Conservation (phyloP, 2,329 filamentous ascomycete genomes). For the Metarhizium rileyi region DNA sequence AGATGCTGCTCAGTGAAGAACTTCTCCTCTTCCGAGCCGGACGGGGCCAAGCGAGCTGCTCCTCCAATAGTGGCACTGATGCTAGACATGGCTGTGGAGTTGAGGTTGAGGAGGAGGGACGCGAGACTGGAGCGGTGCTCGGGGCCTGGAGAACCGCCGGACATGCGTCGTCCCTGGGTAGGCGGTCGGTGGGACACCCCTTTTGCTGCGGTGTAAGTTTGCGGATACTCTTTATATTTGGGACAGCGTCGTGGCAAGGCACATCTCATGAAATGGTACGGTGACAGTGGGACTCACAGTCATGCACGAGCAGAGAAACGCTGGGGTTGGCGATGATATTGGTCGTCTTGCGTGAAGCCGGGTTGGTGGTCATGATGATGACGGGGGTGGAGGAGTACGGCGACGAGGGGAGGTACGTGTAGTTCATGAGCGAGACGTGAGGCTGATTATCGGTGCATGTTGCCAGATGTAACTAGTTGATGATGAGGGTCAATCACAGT, state of each 20-base stretch:
- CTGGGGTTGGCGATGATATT: conserved; percentile 78
- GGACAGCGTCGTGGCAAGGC: too few relatives aligned
- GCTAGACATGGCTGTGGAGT: conserved; percentile 75
- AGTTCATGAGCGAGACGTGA: conserved; percentile 97
- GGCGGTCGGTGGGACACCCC: conserved; percentile 88
- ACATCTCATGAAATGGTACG: too few relatives aligned
- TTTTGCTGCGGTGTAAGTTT: conserved; percentile 14
- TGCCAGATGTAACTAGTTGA: conserved; percentile 81
- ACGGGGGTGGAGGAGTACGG: conserved; percentile 62
- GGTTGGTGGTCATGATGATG: conserved; percentile 89
- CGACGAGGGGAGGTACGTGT: conserved; percentile 84
- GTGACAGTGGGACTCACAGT: conserved; percentile 44
- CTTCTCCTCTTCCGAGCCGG: conserved; percentile 69
- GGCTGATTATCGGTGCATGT: conserved; percentile 77
- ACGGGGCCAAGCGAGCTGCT: conserved; percentile 61
- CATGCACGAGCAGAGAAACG: conserved; percentile 91
- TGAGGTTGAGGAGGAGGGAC: conserved; percentile 77
- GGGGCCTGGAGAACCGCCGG: conserved; percentile 52
- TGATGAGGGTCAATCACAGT: not conserved
- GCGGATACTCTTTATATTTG: too few relatives aligned
- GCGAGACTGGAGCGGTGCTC: conserved; percentile 67
- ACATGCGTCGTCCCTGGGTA: conserved; percentile 51
- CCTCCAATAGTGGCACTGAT: conserved; percentile 94
- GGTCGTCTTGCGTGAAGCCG: conserved; percentile 65
- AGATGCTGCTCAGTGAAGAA: conserved; percentile 79